A percentile compares a stretch with the other conserved stretches of the same genome.
phyloP scores from a whole-genome alignment of 306 rosid species.

The Pyrus betulifolia region DNA sequence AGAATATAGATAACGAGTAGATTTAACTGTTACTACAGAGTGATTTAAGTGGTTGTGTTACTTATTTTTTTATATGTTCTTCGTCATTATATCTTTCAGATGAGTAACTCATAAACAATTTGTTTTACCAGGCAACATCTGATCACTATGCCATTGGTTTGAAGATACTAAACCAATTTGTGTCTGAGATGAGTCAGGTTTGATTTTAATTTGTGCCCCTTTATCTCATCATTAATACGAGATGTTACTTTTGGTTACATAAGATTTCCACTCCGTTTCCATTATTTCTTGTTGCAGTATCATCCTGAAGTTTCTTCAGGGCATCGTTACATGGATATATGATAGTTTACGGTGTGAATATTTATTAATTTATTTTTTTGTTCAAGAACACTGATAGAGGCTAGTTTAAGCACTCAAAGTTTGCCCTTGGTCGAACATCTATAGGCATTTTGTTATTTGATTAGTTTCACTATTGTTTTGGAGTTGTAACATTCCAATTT shows the following conservation, averaged over 20 bases:
- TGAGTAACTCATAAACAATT: slow-evolving; percentile 4
- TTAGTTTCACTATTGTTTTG: background rate
- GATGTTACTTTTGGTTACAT: background rate
- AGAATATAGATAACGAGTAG: background rate
- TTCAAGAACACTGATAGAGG: background rate
- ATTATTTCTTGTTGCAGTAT: background rate
- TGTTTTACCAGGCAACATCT: slow-evolving; percentile 59
- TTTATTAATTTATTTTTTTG: background rate
- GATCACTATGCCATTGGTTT: slow-evolving; percentile 93
- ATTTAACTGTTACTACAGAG: background rate
- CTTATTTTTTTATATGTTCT: background rate
- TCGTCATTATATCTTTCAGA: background rate
- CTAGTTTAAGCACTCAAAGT: background rate
- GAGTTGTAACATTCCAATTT: background rate
- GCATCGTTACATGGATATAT: background rate
- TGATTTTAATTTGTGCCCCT: slow-evolving; percentile 14
- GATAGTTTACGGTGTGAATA: background rate
- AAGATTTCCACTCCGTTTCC: background rate
- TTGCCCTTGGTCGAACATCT: background rate
- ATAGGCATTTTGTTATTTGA: background rate
- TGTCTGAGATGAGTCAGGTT: slow-evolving; percentile 99
- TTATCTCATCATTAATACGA: slow-evolving; percentile 14
- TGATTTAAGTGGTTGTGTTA: background rate
- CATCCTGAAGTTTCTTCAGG: background rate
- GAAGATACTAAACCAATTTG: slow-evolving; percentile 91